These are phyloP conservation scores for Candida ovalis DNA, from an alignment of 805 yeast genomes.

Conservation along the genomic window DNA sequence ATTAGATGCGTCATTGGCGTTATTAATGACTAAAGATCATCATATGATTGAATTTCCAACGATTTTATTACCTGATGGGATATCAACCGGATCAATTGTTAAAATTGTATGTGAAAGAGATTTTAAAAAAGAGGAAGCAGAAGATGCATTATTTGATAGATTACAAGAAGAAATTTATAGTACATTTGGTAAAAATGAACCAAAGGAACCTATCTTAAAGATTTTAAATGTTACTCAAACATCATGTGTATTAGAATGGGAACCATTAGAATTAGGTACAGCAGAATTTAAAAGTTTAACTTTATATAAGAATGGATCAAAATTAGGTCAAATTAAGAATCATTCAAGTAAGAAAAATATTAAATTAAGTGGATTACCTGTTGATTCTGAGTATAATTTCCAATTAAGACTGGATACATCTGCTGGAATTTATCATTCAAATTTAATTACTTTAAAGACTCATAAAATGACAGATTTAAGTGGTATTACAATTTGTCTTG, in stretches of 20 bases:
- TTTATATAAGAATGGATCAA: constrained; percentile 67
- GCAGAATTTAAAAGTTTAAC: constrained; percentile 73
- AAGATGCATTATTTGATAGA: constrained; percentile 51
- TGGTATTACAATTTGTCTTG: constrained; percentile 89
- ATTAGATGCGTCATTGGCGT: constrained; percentile 90
- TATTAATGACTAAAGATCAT: constrained; percentile 82
- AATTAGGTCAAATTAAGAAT: constrained; percentile 79
- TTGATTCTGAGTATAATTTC: constrained; percentile 78
- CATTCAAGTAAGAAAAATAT: constrained; percentile 77
- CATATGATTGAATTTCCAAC: constrained; percentile 97
- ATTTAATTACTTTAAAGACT: constrained; percentile 66
- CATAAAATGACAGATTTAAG: constrained; percentile 95
- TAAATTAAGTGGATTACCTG: constrained; percentile 86
- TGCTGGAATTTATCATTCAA: constrained; percentile 79
- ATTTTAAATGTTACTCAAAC: constrained; percentile 87
- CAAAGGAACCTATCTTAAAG: constrained; percentile 65
- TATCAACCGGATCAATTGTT: constrained; percentile 87
- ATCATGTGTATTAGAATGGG: constrained; percentile 94
- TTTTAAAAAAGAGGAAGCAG: constrained; percentile 56
- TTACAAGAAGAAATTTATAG: constrained; percentile 72
- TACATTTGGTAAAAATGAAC: constrained; percentile 69
- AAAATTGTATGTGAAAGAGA: constrained; percentile 82
- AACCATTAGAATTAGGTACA: constrained; percentile 75
- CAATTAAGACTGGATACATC: constrained; percentile 81
- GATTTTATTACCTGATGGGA: constrained; percentile 82